Evolutionary conservation across 257 asterid genomes (phyloP), one percentile per base, ranked within the genome.

Genomic region (Thymus quinquecostatus): DNA sequence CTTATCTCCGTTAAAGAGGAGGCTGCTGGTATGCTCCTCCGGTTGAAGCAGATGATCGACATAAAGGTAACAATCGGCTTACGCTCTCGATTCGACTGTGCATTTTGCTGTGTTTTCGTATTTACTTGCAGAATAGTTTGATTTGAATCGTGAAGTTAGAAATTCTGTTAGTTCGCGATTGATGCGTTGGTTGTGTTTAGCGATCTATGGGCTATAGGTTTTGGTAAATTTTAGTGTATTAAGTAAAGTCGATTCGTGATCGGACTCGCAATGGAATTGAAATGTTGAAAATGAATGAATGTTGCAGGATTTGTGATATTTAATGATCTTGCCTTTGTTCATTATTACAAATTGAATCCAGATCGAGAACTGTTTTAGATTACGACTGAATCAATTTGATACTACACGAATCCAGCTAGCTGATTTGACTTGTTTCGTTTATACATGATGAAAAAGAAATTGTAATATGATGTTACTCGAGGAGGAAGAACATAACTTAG

Each of bases 11-110:
- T 88, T 0, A 89, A 82, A 69, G 89, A 81, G n/a, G 91, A 80
- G 66, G 86, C 95, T 2, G 51, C 85, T 64, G 80, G 76, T 54
- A 78, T 89, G 87, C 84, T 92, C 2, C 79, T 86, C 71, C 91
- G 87, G 9, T 74, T 88, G 73, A 91, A 87, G 74, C 88, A 68
- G 55, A 83, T 84, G 87, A 71, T 82, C 56, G 93, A 89, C 68
- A 55, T 80, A 2, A 77, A 89, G 91, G 97, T 89, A 47, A 60
- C 44, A 47, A 6, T 21, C 0, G 5, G 2, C 38, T 8, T 34
- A 10, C 21, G 5, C 40, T 3, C 68, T 3, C 14, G 3, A 13
- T 0, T 47, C 13, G 12, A 12, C 30, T 64, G 69, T 44, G 5
- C 47, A 29, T 38, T 47, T 45, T 45, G 11, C 61, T 36, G 75